Base-by-base conservation (phyloP, 306 rosid genomes). In the cucumber (Cucumis sativus) region DNA sequence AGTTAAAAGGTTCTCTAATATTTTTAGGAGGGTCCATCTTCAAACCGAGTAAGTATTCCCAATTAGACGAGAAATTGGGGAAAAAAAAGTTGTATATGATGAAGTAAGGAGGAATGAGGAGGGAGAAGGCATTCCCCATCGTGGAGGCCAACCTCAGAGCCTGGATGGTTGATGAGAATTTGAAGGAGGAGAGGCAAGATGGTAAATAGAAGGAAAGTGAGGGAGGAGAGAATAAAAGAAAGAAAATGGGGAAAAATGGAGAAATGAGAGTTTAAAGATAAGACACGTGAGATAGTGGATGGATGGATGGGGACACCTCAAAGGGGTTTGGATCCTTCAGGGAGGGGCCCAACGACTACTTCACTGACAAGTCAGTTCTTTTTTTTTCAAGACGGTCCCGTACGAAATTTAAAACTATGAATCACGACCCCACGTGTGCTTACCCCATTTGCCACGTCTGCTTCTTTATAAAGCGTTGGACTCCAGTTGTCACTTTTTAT, bases 241-340 rank as follows among this genome's bases (percentile, higher is more conserved):
- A 61, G 5, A 60, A 21, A 58, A 60, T 10, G 10, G 25, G 25
- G 25, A 61, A 59, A 61, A 60, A 61, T 28, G 40, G 67, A 39
- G 65, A 64, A 15, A 20, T 21, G 23, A 37, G 52, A 28, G 30
- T 28, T 40, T 67, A 30, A 23, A 40, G 73, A 67, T 14, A 40
- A 40, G 54, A 18, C 74, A 67, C 73, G 73, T 66, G 73, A 66
- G 73, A 66, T 66, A 17, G 51, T 66, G 52, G 23, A 41, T 68
- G 71, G 49, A 37, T 17, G 15, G 30, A 28, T 28, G 30, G 30
- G 49, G 25, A 14, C 51, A 65, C 28, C 72, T 18, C 51, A 39
- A 39, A 28, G 30, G 72, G 72, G 25, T 65, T 65, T 39, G 72
- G 20, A 43, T 63, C 21, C 69, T 68, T 5, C n/a, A 20, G 25